Percentiles rank a stretch among this genome's conserved stretches.
These are phyloP conservation scores for Alternaria solani DNA, from an alignment of 2,329 filamentous ascomycete genomes.

Conservation along the genomic window DNA sequence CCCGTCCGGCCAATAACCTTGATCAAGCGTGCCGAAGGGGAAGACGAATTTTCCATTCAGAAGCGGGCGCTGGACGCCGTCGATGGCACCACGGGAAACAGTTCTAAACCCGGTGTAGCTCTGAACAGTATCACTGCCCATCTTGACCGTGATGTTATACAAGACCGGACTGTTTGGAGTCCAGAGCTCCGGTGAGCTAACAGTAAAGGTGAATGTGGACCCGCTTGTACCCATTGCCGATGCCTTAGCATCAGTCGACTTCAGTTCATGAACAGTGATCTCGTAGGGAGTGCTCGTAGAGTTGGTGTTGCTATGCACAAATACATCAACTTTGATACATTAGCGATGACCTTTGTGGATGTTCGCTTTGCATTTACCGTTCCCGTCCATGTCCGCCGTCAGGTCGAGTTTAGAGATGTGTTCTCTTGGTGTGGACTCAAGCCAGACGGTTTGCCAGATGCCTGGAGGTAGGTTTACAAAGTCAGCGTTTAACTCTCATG, in stretches of 20 bases:
- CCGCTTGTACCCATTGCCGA: slow-evolving; percentile 58
- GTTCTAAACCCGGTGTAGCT: slow-evolving; percentile 77
- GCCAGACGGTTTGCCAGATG: slow-evolving; percentile 78
- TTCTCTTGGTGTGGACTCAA: slow-evolving; percentile 67
- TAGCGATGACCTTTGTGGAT: slow-evolving; percentile 10
- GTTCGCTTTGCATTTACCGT: slow-evolving; percentile 25
- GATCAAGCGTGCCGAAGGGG: slow-evolving; percentile 72
- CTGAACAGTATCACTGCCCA: slow-evolving; percentile 62
- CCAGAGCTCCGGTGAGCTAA: slow-evolving; percentile 68
- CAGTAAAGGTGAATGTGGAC: slow-evolving; percentile 62
- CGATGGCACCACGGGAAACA: slow-evolving; percentile 63
- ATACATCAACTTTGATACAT: slow-evolving; percentile 60
- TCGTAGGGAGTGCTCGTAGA: slow-evolving; percentile 47
- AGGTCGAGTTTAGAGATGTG: slow-evolving; percentile 68
- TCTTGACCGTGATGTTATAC: slow-evolving; percentile 68
- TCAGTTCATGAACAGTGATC: slow-evolving; percentile 50
- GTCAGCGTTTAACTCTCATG: too few species aligned
- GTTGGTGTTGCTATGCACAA: slow-evolving; percentile 59
- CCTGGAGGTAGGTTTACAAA: slow-evolving; percentile 34
- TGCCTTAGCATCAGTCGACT: slow-evolving; percentile 53
- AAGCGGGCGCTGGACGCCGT: slow-evolving; percentile 67
- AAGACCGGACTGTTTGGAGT: slow-evolving; percentile 68
- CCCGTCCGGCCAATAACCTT: slow-evolving; percentile 76
- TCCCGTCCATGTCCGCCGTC: slow-evolving; percentile 55
- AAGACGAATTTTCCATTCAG: slow-evolving; percentile 75